These are phyloP conservation scores for Ramaria rubella DNA, from an alignment of 768 basidiomycete species.

Conservation along the genomic window DNA sequence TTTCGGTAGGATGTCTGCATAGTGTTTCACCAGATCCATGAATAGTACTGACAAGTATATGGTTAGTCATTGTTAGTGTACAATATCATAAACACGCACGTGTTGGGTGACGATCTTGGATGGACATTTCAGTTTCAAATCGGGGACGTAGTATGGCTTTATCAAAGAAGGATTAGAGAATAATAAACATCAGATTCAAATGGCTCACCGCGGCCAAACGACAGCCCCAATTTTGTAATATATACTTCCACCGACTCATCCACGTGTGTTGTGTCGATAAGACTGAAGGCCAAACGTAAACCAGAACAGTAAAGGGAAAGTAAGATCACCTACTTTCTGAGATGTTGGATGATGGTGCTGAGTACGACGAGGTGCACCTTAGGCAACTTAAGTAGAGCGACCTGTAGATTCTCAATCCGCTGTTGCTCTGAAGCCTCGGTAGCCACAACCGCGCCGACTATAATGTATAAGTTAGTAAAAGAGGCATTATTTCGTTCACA, in stretches of 20 bases:
- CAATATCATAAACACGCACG: conserved; percentile 35
- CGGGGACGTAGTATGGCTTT: conserved; percentile 78
- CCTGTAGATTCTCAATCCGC: conserved; percentile 53
- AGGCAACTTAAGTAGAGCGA: conserved; percentile 63
- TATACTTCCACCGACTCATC: conserved; percentile 77
- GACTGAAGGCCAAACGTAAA: conserved; percentile 31
- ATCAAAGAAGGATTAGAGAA: conserved; percentile 5
- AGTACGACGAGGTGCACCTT: conserved; percentile 76
- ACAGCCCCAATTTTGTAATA: conserved; percentile 80
- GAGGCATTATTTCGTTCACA: background rate
- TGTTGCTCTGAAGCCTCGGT: conserved; percentile 51
- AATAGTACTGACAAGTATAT: conserved; percentile 53
- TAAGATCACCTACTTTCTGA: conserved; percentile 66
- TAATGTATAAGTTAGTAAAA: background rate
- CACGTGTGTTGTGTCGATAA: conserved; percentile 59
- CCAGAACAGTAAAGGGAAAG: background rate
- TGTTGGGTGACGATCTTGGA: conserved; percentile 86
- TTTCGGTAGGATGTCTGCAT: conserved; percentile 67
- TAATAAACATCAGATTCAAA: background rate
- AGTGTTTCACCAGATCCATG: conserved; percentile 76
- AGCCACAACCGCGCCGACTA: conserved; percentile 50
- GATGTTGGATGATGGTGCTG: conserved; percentile 69
- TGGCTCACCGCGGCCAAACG: conserved; percentile 74
- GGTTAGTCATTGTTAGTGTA: background rate
- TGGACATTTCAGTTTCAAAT: conserved; percentile 72